Base-by-base conservation (phyloP, 2,329 filamentous ascomycete species). In the Talaromyces islandicus region DNA sequence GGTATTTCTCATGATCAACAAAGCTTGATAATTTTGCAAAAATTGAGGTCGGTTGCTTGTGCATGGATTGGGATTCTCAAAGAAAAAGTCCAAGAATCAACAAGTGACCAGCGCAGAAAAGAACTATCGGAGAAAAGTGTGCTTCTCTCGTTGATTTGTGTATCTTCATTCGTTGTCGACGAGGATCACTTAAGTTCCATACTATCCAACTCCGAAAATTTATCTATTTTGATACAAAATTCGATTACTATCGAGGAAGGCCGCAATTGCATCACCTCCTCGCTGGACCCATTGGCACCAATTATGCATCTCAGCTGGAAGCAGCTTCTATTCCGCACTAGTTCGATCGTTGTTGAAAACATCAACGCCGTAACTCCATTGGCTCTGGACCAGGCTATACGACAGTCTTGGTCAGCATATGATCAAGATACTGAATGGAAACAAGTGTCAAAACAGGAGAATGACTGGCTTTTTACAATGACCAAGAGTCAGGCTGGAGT, bases 41-140 rank as follows among this genome's bases (percentile, higher is more conserved):
- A 2, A 7, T 21, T 58, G 35, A 46, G 56, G 9, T 14, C 7
- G 2, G 10, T 58, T 11, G 35, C 46, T 17, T 58, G 38, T 29
- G 5, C 21, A 7, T 58, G 56, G 56, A 64, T 76, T 1, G 54
- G 62, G 0, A 59, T 60, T 1, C 66, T 83, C 4, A 69, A 64
- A 19, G 41, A 66, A 0, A 73, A 72, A 46, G 63, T 64, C 0
- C 63, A 66, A 48, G 35, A 56, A 1, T 62, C 64, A 0, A 53
- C 24, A 27, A 30, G 17, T 27, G 50, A 30, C 25, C 17, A 17
- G 12, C 50, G 30, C 25, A 53, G 50, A 53, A 27, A 53, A 53
- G 50, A 53, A 5, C 19, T 53, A 53, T 53, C 50, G 7, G 30
- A 53, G 14, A 53, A 53, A 53, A 30, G 25, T 11, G 50, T 53